Evolutionary conservation across 179 eudicot genomes (phyloP).

Genomic region (Drosera spatulata): DNA sequence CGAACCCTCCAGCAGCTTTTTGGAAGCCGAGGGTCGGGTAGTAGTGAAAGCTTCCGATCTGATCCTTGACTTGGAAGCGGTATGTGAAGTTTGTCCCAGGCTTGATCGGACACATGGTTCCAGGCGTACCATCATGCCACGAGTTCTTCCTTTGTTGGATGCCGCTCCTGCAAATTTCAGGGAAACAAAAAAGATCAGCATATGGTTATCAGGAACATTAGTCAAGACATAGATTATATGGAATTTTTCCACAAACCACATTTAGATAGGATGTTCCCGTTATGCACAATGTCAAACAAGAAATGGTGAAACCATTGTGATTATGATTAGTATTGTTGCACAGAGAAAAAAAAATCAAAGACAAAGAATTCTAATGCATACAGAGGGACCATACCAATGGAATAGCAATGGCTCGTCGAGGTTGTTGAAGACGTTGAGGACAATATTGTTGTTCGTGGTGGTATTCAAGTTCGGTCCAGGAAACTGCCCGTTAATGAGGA

Average conservation of each 20-base stretch:
- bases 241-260: too few species aligned
- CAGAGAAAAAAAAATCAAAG: too few species aligned
- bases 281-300: too few species aligned
- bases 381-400: constrained; percentile 15
- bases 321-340: too few species aligned
- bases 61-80: constrained; percentile 14
- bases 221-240: too few species aligned
- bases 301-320: too few species aligned
- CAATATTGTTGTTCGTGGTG: background rate
- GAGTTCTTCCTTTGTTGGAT: constrained; percentile 36
- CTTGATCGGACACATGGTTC: constrained; percentile 41
- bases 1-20: too few species aligned
- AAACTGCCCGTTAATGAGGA: constrained; percentile 26
- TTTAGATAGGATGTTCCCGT: too few species aligned
- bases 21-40: too few species aligned
- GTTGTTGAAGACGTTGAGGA: constrained; percentile 24
- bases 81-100: constrained; percentile 45
- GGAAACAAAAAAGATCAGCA: background rate
- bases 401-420: constrained; percentile 39
- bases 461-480: constrained; percentile 26
- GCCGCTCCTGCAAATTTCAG: constrained; percentile 7
- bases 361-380: background rate
- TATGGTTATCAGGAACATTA: too few species aligned
- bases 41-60: too few species aligned
- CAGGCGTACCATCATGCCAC: constrained; percentile 42